A percentile compares a stretch with the other conserved stretches of the same genome.
phyloP scores from a whole-genome alignment of 2,329 filamentous ascomycete species.

The Colletotrichum somersetense region DNA sequence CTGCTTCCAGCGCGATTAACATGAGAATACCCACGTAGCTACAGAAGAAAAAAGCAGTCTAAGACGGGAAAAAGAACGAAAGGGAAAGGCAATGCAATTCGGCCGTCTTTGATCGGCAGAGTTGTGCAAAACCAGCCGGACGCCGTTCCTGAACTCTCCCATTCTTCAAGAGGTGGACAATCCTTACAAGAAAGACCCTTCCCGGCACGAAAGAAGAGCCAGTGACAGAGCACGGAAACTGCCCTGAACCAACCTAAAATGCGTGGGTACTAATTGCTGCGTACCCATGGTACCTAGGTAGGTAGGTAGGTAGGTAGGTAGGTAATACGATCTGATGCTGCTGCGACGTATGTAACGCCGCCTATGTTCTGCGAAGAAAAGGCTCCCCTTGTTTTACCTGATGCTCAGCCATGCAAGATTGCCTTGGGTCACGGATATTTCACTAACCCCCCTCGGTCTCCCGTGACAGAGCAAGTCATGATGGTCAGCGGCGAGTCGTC shows the following conservation, averaged over 20 bases:
- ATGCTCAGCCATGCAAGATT: constrained; percentile 9
- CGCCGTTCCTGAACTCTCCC: not conserved
- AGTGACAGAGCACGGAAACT: constrained; percentile 36
- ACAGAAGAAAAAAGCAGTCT: not conserved
- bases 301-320: not conserved
- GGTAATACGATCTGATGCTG: not conserved
- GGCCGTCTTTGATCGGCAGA: not conserved
- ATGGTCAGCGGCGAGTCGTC: constrained; percentile 2
- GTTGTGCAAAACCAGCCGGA: not conserved
- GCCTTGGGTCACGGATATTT: constrained; percentile 10
- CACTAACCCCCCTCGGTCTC: not conserved
- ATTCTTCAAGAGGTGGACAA: not conserved
- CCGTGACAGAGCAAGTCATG: constrained; percentile 16
- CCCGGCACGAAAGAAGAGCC: constrained; percentile 11
- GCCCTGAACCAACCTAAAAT: constrained; percentile 16
- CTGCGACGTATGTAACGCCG: too few species aligned
- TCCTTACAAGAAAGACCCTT: constrained; percentile 17
- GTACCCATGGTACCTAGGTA: too few species aligned
- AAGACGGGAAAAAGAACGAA: not conserved
- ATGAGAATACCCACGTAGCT: not conserved
- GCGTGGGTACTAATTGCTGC: not conserved
- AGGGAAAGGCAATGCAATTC: constrained; percentile 5
- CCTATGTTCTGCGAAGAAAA: not conserved
- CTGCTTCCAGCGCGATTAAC: not conserved
- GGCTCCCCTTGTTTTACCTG: constrained; percentile 9